Percentiles rank a stretch among this genome's conserved stretches.
These are phyloP conservation scores for Microcyclosporella mali DNA, from an alignment of 2,329 filamentous ascomycete species.

Conservation along the genomic window DNA sequence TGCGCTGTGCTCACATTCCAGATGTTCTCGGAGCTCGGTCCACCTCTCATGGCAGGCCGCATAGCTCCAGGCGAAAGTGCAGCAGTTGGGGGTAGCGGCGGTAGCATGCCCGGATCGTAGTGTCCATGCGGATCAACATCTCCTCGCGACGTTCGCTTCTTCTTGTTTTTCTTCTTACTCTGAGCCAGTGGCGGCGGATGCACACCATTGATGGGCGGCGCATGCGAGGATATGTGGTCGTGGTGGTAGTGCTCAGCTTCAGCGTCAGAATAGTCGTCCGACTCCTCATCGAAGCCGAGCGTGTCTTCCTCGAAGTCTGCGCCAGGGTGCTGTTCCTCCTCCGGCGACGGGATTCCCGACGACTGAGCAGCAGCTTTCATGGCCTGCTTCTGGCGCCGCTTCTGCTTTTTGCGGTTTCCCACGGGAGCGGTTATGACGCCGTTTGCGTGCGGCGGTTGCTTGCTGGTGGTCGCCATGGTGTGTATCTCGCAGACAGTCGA, in stretches of 20 bases:
- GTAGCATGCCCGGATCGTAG: conserved; percentile 25
- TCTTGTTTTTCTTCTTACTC: conserved; percentile 56
- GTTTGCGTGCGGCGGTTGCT: conserved; percentile 28
- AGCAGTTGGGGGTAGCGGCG: conserved; percentile 20
- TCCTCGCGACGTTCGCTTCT: conserved; percentile 45
- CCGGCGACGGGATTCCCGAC: conserved; percentile 20
- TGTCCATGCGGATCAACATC: conserved; percentile 13
- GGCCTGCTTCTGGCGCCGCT: conserved; percentile 77
- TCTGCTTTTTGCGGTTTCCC: conserved; percentile 92
- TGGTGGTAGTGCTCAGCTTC: conserved; percentile 17
- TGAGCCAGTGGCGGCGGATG: conserved; percentile 15
- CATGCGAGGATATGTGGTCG: conserved; percentile 27
- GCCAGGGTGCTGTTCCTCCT: conserved; percentile 22
- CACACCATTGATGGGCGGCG: conserved; percentile 37
- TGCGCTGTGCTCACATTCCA: conserved; percentile 95
- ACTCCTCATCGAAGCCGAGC: conserved; percentile 39
- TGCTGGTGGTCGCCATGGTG: conserved; percentile 24
- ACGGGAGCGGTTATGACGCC: conserved; percentile 34
- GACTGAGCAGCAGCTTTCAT: conserved; percentile 55
- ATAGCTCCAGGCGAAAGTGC: conserved; percentile 10
- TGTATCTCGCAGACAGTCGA: conserved; percentile 22
- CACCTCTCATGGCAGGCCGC: conserved; percentile 10
- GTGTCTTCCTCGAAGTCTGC: conserved; percentile 39
- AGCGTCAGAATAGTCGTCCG: conserved; percentile 31
- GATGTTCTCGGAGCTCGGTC: conserved; percentile 59